Base-by-base conservation (phyloP, 306 rosid genomes). In the Ormosia semicastrata region DNA sequence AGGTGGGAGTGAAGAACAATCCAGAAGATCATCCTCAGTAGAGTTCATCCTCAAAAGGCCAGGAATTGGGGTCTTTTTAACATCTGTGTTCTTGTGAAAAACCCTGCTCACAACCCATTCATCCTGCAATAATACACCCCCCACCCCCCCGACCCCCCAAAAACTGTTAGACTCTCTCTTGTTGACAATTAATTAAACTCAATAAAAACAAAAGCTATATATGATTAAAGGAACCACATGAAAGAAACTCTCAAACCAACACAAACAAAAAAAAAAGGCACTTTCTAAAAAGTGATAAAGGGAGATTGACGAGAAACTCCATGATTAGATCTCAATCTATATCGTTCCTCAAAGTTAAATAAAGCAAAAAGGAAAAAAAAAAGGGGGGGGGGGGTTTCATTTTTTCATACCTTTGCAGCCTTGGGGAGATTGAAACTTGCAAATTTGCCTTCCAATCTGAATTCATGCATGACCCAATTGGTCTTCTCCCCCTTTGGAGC, bases 381-480 rank as follows among this genome's bases (percentile, higher is more conserved):
- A 46, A 9, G 30, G 3, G n/a, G n/a, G n/a, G n/a, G n/a, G 34
- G 49, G 34, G 12, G 32, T 12, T 24, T 60, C 8, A 11, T 8
- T 58, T 66, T 2, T 10, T 18, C 14, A 18, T 71, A 90, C 95
- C 95, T 86, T 93, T n/a, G 90, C 86, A 33, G 90, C 70, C 71
- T 86, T 93, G 3, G 95, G 89, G 34, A 91, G 91, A 33, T 46
- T 73, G 62, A 39, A 78, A 71, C 77, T 73, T 0, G 91, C 76
- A 57, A 87, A 87, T 76, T 87, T 90, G 73, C 93, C 93, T 68
- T 93, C 94, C 50, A 95, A 92, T 65, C 99, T 79, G 53, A 87
- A 95, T 49, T 95, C 99, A 73, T 95, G 99, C 99, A 95, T 93
- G 75, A 95, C 97, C 99, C 99, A 95, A 75, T 93, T 92, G 59